phyloP scores from a whole-genome alignment of 2,329 filamentous ascomycete genomes.

The Fonsecaea nubica region DNA sequence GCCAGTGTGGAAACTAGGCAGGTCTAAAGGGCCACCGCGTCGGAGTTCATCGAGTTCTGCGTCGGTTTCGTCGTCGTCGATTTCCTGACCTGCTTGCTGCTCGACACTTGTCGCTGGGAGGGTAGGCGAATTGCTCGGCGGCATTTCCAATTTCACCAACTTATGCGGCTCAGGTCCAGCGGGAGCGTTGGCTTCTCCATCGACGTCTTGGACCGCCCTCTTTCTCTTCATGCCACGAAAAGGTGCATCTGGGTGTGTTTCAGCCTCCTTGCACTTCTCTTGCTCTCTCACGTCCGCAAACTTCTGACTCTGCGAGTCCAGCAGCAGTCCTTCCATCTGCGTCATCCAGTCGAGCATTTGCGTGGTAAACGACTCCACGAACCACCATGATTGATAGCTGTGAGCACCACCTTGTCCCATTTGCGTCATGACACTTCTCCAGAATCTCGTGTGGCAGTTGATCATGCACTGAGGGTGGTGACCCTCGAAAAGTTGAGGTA shows the following conservation, averaged over 20 bases:
- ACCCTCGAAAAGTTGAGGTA: slow-evolving; percentile 49
- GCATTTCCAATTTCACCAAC: slow-evolving; percentile 22
- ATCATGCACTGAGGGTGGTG: slow-evolving; percentile 55
- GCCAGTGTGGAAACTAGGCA: slow-evolving; percentile 39
- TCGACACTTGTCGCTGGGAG: slow-evolving; percentile 21
- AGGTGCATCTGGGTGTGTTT: slow-evolving; percentile 8
- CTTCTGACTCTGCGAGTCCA: slow-evolving; percentile 36
- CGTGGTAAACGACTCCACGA: slow-evolving; percentile 39
- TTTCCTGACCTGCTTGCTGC: slow-evolving; percentile 18
- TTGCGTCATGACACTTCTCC: slow-evolving; percentile 53
- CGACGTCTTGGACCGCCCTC: slow-evolving; percentile 31
- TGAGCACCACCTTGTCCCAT: slow-evolving; percentile 53
- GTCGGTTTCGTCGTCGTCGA: slow-evolving; percentile 36
- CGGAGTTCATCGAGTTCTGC: slow-evolving; percentile 39
- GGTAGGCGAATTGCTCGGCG: slow-evolving; percentile 17
- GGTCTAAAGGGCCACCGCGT: slow-evolving; percentile 39
- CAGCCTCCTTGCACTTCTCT: slow-evolving; percentile 35
- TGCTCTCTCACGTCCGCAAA: slow-evolving; percentile 36
- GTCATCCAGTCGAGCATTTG: slow-evolving; percentile 41
- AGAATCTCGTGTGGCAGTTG: slow-evolving; percentile 52
- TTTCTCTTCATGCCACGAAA: slow-evolving; percentile 31
- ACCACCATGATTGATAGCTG: slow-evolving; percentile 58
- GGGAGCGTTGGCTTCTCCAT: slow-evolving; percentile 7
- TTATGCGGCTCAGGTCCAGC: slow-evolving; percentile 21
- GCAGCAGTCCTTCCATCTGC: slow-evolving; percentile 39